Base-by-base conservation (phyloP, 164 flowering plant species). In the Cinnamomum chago region DNA sequence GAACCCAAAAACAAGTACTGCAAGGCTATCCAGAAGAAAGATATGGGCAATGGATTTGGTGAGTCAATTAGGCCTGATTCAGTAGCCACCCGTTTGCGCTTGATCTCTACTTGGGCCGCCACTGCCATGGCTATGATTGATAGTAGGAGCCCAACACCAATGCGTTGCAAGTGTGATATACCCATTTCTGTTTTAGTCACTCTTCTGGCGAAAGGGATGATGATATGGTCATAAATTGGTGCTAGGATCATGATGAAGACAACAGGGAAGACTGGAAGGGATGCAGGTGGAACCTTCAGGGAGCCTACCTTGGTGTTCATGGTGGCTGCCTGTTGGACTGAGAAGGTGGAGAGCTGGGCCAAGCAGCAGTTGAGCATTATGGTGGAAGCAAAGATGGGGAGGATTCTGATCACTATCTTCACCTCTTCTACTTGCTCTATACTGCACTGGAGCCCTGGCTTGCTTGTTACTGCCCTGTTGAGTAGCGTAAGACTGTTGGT, bases 301-400 rank as follows among this genome's bases (percentile, higher is more conserved):
- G 87, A 75, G 50, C 92, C 96, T 14, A 94, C 71, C 73, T 85
- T 84, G 40, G 92, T 94, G 83, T 92, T 79, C 98, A 94, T 94
- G 68, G 96, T 90, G 58, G 96, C 88, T 23, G 96, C 97, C 84
- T 94, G 98, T 78, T 92, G 90, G 67, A 94, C 91, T 1, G 98
- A 94, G 77, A 94, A 92, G 55, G 96, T 94, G 28, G 96, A 91
- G 62, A 92, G 95, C 79, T 92, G 98, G 47, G 98, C 98, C 0
- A 94, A 88, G 83, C 97, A 92, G 75, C 95, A 88, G 82, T 94
- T 94, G 11, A 92, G 89, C 88, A 91, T 88, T 62, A 92, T 87
- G 73, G 97, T 94, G 17, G 87, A 89, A 65, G 84, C 82, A 79
- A 94, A 91, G 15, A 94, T 90, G 2, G 97, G 96, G 62, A 90